Evolutionary conservation across 2,329 filamentous ascomycete genomes (phyloP).

Genomic region (Nannizzia gypsea): DNA sequence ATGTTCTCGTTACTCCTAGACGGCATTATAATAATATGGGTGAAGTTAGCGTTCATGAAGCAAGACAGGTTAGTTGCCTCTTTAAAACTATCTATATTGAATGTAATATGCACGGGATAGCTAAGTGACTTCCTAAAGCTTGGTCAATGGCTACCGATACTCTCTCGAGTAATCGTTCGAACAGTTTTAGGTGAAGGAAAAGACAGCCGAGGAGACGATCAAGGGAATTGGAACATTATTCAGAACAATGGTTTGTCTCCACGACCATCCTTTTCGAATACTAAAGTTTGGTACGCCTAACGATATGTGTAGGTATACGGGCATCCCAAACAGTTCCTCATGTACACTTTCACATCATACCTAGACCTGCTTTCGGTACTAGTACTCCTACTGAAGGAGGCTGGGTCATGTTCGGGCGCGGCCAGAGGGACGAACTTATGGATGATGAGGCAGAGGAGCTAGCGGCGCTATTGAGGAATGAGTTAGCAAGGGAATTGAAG

Average conservation of each 20-base stretch:
- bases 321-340: conserved; percentile 89
- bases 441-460: conserved; percentile 34
- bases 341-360: conserved; percentile 90
- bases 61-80: conserved; percentile 51
- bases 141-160: conserved; percentile 35
- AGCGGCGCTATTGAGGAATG: conserved; percentile 26
- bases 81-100: background rate
- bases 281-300: background rate
- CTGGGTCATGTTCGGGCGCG: conserved; percentile 38
- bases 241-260: conserved; percentile 66
- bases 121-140: conserved; percentile 21
- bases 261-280: too few species aligned
- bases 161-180: conserved; percentile 59
- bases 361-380: conserved; percentile 47
- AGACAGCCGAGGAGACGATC: conserved; percentile 49
- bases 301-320: conserved; percentile 47
- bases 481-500: conserved; percentile 28
- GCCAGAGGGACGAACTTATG: conserved; percentile 37
- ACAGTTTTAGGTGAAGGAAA: conserved; percentile 46
- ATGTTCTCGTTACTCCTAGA: conserved; percentile 71
- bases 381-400: conserved; percentile 17
- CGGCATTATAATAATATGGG: conserved; percentile 66
- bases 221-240: conserved; percentile 86
- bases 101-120: background rate
- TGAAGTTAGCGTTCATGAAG: conserved; percentile 53